A percentile compares a stretch with the other conserved stretches of the same genome.
phyloP scores from a whole-genome alignment of 2,329 filamentous ascomycete genomes.

The Botrytis paeoniae region DNA sequence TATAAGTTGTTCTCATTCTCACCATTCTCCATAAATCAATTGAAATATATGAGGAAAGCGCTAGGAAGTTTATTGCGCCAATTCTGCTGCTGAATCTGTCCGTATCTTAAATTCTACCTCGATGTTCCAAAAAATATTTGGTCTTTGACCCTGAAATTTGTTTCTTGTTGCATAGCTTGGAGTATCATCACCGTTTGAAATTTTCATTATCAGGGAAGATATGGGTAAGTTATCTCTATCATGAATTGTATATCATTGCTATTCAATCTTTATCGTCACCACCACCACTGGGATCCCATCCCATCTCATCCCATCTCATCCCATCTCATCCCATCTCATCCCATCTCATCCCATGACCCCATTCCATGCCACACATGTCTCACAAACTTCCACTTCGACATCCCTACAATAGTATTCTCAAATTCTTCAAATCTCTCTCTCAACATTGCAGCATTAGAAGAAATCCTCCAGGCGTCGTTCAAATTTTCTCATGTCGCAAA shows the following conservation, averaged over 20 bases:
- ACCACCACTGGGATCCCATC: too few species aligned
- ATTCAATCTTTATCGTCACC: neutral
- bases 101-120: too few species aligned
- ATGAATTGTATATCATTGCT: neutral
- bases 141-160: too few species aligned
- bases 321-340: too few species aligned
- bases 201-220: neutral
- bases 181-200: neutral
- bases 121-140: too few species aligned
- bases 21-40: neutral
- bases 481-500: neutral
- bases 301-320: too few species aligned
- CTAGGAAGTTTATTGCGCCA: too few species aligned
- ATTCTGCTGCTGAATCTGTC: too few species aligned
- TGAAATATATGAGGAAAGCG: rapidly evolving
- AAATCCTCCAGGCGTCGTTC: neutral
- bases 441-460: neutral
- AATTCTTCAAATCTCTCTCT: rapidly evolving
- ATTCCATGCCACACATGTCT: neutral
- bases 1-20: neutral
- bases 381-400: neutral
- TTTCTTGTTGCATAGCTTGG: neutral
- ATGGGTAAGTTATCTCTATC: neutral
- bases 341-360: too few species aligned
- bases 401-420: rapidly evolving